Evolutionary conservation across 2,329 filamentous ascomycete species (phyloP).

Genomic region (Bipolaris bicolor): DNA sequence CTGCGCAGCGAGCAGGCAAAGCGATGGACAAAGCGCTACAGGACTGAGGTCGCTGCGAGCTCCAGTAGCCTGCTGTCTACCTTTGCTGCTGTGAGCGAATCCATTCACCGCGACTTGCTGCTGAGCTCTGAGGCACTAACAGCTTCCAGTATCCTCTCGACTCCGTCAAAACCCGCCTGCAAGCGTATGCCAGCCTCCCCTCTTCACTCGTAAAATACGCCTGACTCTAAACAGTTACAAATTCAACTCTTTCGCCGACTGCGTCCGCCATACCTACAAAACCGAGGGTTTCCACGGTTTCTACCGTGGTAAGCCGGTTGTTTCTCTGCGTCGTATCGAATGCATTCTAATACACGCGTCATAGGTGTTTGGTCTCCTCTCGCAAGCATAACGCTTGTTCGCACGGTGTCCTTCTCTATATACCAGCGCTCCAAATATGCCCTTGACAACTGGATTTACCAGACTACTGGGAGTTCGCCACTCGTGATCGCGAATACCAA

Average conservation of each 20-base stretch:
- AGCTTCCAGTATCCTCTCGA: conserved; percentile 73
- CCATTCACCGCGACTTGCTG: not conserved
- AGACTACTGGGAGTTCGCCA: conserved; percentile 70
- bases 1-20: conserved; percentile 53
- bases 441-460: conserved; percentile 73
- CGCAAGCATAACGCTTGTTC: conserved; percentile 76
- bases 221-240: conserved; percentile 61
- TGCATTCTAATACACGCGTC: conserved; percentile 21
- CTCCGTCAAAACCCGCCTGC: conserved; percentile 88
- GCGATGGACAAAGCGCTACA: conserved; percentile 74
- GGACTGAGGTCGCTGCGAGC: conserved; percentile 80
- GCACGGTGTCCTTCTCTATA: conserved; percentile 79
- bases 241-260: conserved; percentile 75
- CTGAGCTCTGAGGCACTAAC: conserved; percentile 24
- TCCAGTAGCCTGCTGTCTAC: conserved; percentile 79
- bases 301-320: conserved; percentile 57
- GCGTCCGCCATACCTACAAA: conserved; percentile 75
- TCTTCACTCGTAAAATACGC: not conserved
- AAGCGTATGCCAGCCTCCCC: conserved; percentile 59
- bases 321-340: not conserved
- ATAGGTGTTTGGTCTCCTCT: conserved; percentile 77
- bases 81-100: conserved; percentile 64
- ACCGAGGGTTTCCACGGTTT: conserved; percentile 58
- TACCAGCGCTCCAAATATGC: conserved; percentile 79
- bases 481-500: conserved; percentile 73